Base-by-base conservation (phyloP, 352 stramenopile species). In the Salisapilia sapeloensis region DNA sequence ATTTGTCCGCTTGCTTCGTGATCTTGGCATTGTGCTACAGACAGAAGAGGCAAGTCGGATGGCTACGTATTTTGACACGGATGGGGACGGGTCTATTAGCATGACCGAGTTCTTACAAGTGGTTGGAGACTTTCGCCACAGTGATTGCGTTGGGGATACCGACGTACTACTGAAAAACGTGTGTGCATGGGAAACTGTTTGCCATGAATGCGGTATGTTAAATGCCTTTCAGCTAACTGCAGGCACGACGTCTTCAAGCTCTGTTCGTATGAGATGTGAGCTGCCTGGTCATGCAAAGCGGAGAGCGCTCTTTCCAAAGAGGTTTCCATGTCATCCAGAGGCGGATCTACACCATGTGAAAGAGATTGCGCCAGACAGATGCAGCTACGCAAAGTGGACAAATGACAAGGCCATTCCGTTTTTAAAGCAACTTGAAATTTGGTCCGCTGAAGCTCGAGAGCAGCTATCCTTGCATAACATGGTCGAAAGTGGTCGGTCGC, bases 151-250 rank as follows among this genome's bases (percentile, higher is more conserved):
- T 18, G 75, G 75, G 12, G 72, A 87, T 42, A 85, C 71, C 4
- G 69, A 84, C 35, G 21, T 69, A 12, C 42, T 85, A 14, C 56
- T 91, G n/a, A 56, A 67, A 19, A 55, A 78, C 2, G 76, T 89
- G 29, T 95, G 82, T 48, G 79, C 86, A 53, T 95, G 82, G 80
- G 75, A 93, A 41, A 92, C 82, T 0, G 83, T 91, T 3, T 95
- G 82, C 42, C 77, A 86, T 36, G 72, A 84, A 33, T 93, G 78
- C 24, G 80, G 80, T 12, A 93, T 95, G 76, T 46, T 87, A 15
- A 87, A 91, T 29, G 82, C 75, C 19, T 95, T 91, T 38, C 66
- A 90, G 28, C 53, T 94, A 8, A 60, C 84, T 5, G 42, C 85
- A 7, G 50, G 63, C 4, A 54, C 44, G 22, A 72, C 54, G 0